phyloP scores from a whole-genome alignment of 306 rosid species.

The Neltuma alba region DNA sequence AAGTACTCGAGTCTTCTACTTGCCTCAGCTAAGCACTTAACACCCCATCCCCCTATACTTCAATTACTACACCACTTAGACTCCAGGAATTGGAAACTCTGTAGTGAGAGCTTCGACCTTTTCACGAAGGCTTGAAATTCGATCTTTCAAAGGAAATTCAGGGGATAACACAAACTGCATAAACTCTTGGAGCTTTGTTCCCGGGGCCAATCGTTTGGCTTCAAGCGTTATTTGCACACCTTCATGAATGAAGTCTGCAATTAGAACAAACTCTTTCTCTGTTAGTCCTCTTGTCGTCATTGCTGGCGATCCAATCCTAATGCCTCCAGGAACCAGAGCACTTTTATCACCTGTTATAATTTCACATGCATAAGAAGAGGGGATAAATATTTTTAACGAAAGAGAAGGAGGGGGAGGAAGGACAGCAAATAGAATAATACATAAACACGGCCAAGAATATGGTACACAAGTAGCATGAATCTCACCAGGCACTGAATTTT shows the following conservation, averaged over 20 bases:
- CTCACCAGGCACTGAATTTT: constrained; percentile 5
- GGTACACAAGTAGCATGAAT: not conserved
- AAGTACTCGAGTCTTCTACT: not conserved
- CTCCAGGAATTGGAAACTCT: constrained; percentile 3
- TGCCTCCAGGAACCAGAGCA: constrained; percentile 4
- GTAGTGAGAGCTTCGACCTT: not conserved
- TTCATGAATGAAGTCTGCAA: not conserved
- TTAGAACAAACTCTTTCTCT: not conserved
- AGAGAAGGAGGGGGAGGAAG: not conserved
- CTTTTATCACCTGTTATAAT: not conserved
- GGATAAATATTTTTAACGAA: not conserved
- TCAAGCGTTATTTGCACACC: not conserved
- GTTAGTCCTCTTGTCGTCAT: not conserved
- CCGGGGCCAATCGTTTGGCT: not conserved
- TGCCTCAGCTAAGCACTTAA: not conserved
- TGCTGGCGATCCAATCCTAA: not conserved
- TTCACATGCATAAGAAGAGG: not conserved
- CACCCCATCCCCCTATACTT: not conserved
- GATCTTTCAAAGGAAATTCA: not conserved
- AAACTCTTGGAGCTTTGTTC: constrained; percentile 1
- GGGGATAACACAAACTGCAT: not conserved
- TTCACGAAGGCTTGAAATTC: not conserved
- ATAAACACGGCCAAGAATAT: not conserved
- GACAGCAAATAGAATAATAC: too few relatives aligned
- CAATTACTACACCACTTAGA: not conserved